Evolutionary conservation across 805 yeast species (phyloP).

Genomic region (Saturnispora saitoi): DNA sequence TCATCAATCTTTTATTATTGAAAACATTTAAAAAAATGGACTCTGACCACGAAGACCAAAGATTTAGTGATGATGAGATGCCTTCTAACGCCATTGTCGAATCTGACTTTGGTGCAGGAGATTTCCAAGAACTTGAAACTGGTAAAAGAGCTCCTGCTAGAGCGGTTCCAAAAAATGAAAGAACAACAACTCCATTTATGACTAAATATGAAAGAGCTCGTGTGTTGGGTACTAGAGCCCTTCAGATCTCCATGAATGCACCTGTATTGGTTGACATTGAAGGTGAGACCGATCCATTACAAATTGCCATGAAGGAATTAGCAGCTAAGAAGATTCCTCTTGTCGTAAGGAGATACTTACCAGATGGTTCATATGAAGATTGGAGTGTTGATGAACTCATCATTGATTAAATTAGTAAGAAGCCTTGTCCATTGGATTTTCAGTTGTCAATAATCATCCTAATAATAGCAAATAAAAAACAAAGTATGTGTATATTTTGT

Average conservation of each 20-base stretch:
- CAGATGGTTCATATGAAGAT: slow-evolving; percentile 95
- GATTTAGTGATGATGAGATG: slow-evolving; percentile 34
- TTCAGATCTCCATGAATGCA: slow-evolving; percentile 96
- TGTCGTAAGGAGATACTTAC: slow-evolving; percentile 90
- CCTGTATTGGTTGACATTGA: slow-evolving; percentile 97
- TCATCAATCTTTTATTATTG: neutral
- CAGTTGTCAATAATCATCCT: neutral
- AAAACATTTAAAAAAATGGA: slow-evolving; percentile 5
- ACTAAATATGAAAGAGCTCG: slow-evolving; percentile 98
- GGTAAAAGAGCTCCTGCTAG: slow-evolving; percentile 33
- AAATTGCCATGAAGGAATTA: slow-evolving; percentile 94
- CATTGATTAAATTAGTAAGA: slow-evolving; percentile 44
- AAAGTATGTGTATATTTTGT: neutral
- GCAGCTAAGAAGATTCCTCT: slow-evolving; percentile 92
- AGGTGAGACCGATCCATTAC: slow-evolving; percentile 98
- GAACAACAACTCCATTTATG: slow-evolving; percentile 98
- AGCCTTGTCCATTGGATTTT: neutral
- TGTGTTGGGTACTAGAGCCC: slow-evolving; percentile 93
- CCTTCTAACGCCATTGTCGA: slow-evolving; percentile 59
- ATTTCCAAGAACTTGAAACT: slow-evolving; percentile 29
- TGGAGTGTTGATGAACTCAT: slow-evolving; percentile 99
- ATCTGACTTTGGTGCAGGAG: slow-evolving; percentile 29
- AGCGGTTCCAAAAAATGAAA: slow-evolving; percentile 80
- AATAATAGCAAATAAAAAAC: neutral
- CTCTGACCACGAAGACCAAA: slow-evolving; percentile 6